Conservation (phyloP, 805 yeast species). For the Pichia nanzhaoensis region DNA sequence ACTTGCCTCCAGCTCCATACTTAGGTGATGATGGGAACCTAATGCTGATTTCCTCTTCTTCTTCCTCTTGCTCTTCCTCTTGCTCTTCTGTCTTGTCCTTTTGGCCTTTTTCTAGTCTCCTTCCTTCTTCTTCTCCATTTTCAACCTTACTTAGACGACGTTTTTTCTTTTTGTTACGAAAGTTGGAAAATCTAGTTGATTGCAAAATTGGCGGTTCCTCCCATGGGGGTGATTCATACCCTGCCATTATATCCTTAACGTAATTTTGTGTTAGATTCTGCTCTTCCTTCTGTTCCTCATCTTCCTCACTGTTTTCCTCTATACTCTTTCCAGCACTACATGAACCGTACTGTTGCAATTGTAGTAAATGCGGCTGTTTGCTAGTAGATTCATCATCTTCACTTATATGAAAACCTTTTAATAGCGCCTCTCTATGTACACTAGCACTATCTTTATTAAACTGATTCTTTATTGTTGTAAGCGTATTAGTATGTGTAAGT, state of each 20-base stretch:
- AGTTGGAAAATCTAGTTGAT: slow-evolving; percentile 17
- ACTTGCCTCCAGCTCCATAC: slow-evolving; percentile 34
- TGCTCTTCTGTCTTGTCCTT: slow-evolving; percentile 5
- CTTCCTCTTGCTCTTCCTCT: not conserved
- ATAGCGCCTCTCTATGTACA: not conserved
- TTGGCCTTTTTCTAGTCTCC: not conserved
- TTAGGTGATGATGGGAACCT: slow-evolving; percentile 44
- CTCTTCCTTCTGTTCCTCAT: not conserved
- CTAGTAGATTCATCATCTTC: slow-evolving; percentile 14
- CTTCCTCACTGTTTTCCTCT: not conserved
- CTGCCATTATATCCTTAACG: slow-evolving; percentile 13
- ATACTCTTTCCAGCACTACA: not conserved
- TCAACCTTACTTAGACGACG: not conserved
- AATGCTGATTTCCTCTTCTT: slow-evolving; percentile 18
- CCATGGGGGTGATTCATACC: slow-evolving; percentile 31
- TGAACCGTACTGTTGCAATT: no score
- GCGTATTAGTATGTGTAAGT: not conserved
- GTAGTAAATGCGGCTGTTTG: not conserved
- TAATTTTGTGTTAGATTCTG: slow-evolving; percentile 4
- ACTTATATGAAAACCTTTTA: not conserved
- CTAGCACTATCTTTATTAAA: not conserved
- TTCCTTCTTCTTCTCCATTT: not conserved
- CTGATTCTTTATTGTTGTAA: not conserved
- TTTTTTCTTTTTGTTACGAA: slow-evolving; percentile 5
- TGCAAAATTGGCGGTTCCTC: slow-evolving; percentile 27